Evolutionary conservation across 495 filamentous ascomycete species (phyloP).

Genomic region (Lasiosphaeris hirsuta): DNA sequence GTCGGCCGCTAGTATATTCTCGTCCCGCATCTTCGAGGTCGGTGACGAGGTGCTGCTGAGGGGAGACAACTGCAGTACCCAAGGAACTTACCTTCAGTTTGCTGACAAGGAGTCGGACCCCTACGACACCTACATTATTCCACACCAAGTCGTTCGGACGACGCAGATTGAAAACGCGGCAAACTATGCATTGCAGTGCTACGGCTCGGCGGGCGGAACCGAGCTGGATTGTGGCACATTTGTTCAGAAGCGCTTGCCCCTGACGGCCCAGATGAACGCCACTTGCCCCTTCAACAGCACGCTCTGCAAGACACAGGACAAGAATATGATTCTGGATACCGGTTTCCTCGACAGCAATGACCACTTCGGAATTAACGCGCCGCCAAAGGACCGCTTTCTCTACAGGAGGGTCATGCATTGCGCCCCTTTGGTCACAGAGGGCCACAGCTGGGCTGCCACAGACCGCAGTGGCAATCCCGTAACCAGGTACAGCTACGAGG

Average conservation of each 20-base stretch:
- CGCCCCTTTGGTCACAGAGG: constrained; percentile 10
- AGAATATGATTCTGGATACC: constrained; percentile 18
- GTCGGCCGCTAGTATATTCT: constrained; percentile 12
- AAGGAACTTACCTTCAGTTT: neutral
- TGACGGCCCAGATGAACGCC: neutral
- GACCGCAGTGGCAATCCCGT: neutral
- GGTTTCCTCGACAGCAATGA: constrained; percentile 19
- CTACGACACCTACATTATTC: neutral
- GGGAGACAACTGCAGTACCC: no score
- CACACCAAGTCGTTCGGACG: neutral
- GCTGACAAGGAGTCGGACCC: neutral
- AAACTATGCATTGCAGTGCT: constrained; percentile 22
- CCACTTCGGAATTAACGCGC: constrained; percentile 17
- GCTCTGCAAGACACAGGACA: constrained; percentile 6
- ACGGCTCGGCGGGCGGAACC: neutral
- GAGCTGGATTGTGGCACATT: constrained; percentile 1
- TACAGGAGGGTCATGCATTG: constrained; percentile 15
- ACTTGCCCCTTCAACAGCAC: constrained; percentile 16
- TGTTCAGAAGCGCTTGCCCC: neutral
- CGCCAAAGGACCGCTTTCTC: neutral
- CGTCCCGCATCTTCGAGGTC: constrained; percentile 8
- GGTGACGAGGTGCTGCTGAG: constrained; percentile 9
- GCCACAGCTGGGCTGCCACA: neutral
- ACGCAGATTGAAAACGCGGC: neutral
- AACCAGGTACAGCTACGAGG: constrained; percentile 9